These are phyloP conservation scores for Xylariomycetidae sp. DNA, from an alignment of 2,329 filamentous ascomycete genomes.

Conservation along the genomic window DNA sequence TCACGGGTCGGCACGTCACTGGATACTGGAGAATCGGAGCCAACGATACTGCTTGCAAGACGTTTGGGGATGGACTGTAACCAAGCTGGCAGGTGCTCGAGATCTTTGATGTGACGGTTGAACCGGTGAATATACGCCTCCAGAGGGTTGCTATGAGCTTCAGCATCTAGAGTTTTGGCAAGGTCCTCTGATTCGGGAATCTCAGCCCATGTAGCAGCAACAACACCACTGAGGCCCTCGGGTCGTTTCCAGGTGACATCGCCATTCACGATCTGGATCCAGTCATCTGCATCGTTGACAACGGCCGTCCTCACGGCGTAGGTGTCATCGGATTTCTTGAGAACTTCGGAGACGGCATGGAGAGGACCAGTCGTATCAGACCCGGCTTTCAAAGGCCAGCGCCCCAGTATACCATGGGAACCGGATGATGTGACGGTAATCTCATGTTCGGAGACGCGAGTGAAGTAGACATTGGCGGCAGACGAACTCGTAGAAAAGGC, in stretches of 20 bases:
- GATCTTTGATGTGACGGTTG: slow-evolving; percentile 73
- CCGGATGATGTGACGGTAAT: slow-evolving; percentile 69
- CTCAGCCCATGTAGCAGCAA: slow-evolving; percentile 77
- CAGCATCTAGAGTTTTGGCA: slow-evolving; percentile 75
- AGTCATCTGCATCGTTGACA: slow-evolving; percentile 65
- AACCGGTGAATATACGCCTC: slow-evolving; percentile 86
- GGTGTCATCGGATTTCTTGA: slow-evolving; percentile 61
- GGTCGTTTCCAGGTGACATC: slow-evolving; percentile 73
- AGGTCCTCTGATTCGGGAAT: slow-evolving; percentile 69
- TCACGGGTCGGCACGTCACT: slow-evolving; percentile 55
- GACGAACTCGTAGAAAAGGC: slow-evolving; percentile 75
- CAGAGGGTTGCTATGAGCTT: slow-evolving; percentile 76
- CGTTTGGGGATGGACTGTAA: slow-evolving; percentile 64
- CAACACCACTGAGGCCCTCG: slow-evolving; percentile 76
- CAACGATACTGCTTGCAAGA: slow-evolving; percentile 61
- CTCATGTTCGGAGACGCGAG: slow-evolving; percentile 71
- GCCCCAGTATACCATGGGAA: slow-evolving; percentile 70
- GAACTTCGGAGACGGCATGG: slow-evolving; percentile 76
- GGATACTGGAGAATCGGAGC: slow-evolving; percentile 43
- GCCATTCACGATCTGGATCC: slow-evolving; percentile 80
- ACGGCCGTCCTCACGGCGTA: slow-evolving; percentile 77
- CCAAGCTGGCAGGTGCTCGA: slow-evolving; percentile 71
- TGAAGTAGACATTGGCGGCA: slow-evolving; percentile 84
- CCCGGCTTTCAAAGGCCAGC: slow-evolving; percentile 59
- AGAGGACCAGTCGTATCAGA: slow-evolving; percentile 43